These are phyloP conservation scores for Candida ascalaphidarum DNA, from an alignment of 805 yeast species.

Conservation along the genomic window DNA sequence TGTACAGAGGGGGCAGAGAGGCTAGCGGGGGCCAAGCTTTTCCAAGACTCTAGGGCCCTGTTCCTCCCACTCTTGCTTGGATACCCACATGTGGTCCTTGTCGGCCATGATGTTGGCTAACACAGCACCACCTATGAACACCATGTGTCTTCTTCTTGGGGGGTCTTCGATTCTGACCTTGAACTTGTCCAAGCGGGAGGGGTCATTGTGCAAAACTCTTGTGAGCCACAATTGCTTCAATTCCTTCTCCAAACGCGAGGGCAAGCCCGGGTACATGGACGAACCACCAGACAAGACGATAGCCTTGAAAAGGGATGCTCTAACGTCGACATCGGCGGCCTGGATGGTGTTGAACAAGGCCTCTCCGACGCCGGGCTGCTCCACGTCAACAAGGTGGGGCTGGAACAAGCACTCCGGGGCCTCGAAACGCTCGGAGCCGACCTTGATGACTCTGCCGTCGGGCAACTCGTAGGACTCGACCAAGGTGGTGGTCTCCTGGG, in stretches of 20 bases:
- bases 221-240: constrained; percentile 94
- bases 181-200: constrained; percentile 79
- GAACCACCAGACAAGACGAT: constrained; percentile 97
- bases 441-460: constrained; percentile 89
- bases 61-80: constrained; percentile 96
- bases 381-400: constrained; percentile 90
- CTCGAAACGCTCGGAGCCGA: constrained; percentile 92
- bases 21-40: constrained; percentile 84
- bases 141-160: constrained; percentile 98
- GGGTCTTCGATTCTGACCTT: constrained; percentile 97
- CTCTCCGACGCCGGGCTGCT: constrained; percentile 96
- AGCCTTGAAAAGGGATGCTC: constrained; percentile 82
- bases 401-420: constrained; percentile 97
- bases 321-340: constrained; percentile 88
- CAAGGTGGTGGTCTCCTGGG: constrained; percentile 91
- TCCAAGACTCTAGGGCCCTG: constrained; percentile 79
- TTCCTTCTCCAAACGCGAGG: constrained; percentile 91
- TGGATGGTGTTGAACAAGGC: constrained; percentile 86
- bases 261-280: constrained; percentile 97
- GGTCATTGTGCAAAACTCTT: constrained; percentile 78
- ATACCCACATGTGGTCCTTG: constrained; percentile 97
- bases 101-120: constrained; percentile 97
- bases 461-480: constrained; percentile 91
- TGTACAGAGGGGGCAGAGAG: too few relatives aligned
- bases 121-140: constrained; percentile 97